Base-by-base conservation (phyloP, 352 stramenopile genomes). In the Phytophthora uliginosa region DNA sequence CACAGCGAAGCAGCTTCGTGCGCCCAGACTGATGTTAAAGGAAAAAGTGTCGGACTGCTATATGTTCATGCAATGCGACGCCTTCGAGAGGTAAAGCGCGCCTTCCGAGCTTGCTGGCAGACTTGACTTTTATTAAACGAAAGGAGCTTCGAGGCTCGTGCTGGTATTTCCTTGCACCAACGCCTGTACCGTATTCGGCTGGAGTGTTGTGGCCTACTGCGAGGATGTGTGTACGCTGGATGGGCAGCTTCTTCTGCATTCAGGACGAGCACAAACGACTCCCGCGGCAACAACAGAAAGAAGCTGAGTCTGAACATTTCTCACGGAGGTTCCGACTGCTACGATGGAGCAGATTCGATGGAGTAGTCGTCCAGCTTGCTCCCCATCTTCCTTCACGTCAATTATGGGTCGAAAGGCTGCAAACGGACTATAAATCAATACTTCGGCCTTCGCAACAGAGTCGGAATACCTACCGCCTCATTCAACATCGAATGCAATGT, bases 131-230 rank as follows among this genome's bases (percentile, higher is more conserved):
- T 13, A 40, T 36, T 24, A 26, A 54, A 31, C 47, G 4, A 28
- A 54, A 31, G n/a, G 15, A 54, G n/a, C 22, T 28, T 18, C 47
- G 17, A 13, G 47, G 28, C n/a, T 26, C 47, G 7, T 28, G 4
- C 15, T 52, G 59, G 59, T 50, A 59, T 48, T 4, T 66, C 8
- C 38, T 73, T 18, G 20, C 58, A 9, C 56, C 58, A 8, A 68
- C 66, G 33, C 66, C 66, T 10, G 66, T 68, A 20, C 66, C 66
- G 18, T 73, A 73, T 42, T 68, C 59, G 7, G 66, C 59, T n/a
- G 66, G 59, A 20, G 24, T 63, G 0, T 47, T 73, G 40, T 73
- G 66, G 65, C 59, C 59, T 5, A 59, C 53, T 45, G 52, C 52
- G 9, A 69, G 66, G 36, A 20, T 73, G 59, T 60, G 57, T 15